These are phyloP conservation scores for Hypomyces perniciosus DNA, from an alignment of 2,329 filamentous ascomycete species.

Conservation along the genomic window DNA sequence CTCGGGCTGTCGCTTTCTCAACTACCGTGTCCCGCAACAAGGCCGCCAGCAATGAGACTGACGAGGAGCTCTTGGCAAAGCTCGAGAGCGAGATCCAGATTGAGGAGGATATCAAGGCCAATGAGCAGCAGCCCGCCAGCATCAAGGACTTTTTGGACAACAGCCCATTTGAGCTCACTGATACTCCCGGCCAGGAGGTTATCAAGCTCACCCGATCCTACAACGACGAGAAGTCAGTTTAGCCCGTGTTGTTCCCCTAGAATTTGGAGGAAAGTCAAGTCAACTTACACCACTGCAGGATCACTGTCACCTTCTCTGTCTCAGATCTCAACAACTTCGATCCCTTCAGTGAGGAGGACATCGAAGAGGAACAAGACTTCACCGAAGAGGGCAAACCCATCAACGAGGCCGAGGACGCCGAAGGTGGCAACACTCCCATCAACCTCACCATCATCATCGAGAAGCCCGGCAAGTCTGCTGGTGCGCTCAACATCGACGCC, in stretches of 20 bases:
- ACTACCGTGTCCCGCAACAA: constrained; percentile 32
- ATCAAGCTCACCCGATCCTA: constrained; percentile 77
- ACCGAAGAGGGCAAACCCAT: constrained; percentile 37
- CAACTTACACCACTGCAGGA: constrained; percentile 25
- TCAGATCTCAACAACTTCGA: constrained; percentile 36
- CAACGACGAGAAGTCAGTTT: constrained; percentile 71
- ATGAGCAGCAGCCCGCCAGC: constrained; percentile 65
- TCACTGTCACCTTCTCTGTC: constrained; percentile 39
- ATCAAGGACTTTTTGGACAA: constrained; percentile 86
- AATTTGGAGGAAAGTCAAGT: background rate
- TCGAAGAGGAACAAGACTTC: constrained; percentile 35
- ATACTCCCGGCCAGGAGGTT: constrained; percentile 79
- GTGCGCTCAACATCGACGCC: constrained; percentile 81
- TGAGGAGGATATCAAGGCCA: constrained; percentile 73
- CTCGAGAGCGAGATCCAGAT: constrained; percentile 77
- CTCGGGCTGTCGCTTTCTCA: constrained; percentile 44
- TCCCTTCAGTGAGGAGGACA: constrained; percentile 32
- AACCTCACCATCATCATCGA: constrained; percentile 82
- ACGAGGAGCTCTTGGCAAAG: constrained; percentile 80
- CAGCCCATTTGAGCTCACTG: constrained; percentile 75
- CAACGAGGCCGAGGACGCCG: constrained; percentile 46
- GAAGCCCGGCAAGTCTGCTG: constrained; percentile 64
- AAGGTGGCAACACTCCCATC: constrained; percentile 65
- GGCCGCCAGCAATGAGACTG: constrained; percentile 45
- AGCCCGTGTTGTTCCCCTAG: background rate